phyloP scores from a whole-genome alignment of 768 basidiomycete species.

The Auriscalpium orientale region DNA sequence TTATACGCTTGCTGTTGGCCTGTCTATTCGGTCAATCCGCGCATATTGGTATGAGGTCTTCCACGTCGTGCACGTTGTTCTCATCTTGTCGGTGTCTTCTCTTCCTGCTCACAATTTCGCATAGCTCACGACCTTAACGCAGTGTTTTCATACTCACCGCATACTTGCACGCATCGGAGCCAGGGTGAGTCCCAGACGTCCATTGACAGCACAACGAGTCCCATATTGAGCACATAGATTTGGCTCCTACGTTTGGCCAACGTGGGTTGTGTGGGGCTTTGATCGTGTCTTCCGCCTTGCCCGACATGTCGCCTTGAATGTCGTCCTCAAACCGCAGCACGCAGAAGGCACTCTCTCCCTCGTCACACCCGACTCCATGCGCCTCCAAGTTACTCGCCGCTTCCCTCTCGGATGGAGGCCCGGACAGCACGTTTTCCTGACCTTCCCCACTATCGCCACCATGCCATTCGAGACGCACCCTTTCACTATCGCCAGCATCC shows the following conservation, averaged over 20 bases:
- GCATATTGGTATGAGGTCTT: constrained; percentile 12
- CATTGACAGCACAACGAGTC: neutral
- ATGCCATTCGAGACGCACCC: constrained; percentile 18
- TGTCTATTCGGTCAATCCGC: constrained; percentile 15
- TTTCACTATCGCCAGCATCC: constrained; percentile 19
- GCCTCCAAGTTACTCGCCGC: constrained; percentile 10
- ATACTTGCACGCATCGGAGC: constrained; percentile 10
- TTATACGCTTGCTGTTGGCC: constrained; percentile 4
- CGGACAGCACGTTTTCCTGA: constrained; percentile 16
- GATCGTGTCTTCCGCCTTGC: constrained; percentile 13
- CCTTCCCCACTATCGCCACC: constrained; percentile 13
- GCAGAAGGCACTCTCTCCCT: constrained; percentile 7
- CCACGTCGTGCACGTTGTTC: constrained; percentile 10
- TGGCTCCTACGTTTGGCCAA: constrained; percentile 13
- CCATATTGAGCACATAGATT: neutral
- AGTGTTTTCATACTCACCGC: constrained; percentile 12
- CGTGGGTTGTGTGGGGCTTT: constrained; percentile 17
- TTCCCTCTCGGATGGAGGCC: constrained; percentile 13
- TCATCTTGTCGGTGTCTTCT: constrained; percentile 7
- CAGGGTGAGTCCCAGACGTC: constrained; percentile 1
- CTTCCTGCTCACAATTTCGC: neutral
- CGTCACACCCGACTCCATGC: constrained; percentile 10
- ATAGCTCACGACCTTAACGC: neutral
- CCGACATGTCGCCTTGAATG: constrained; percentile 9
- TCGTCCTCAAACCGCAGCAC: neutral